Percentiles rank a stretch among this genome's conserved stretches.
phyloP scores from a whole-genome alignment of 2,329 filamentous ascomycete species.

The Colletotrichum viniferum region DNA sequence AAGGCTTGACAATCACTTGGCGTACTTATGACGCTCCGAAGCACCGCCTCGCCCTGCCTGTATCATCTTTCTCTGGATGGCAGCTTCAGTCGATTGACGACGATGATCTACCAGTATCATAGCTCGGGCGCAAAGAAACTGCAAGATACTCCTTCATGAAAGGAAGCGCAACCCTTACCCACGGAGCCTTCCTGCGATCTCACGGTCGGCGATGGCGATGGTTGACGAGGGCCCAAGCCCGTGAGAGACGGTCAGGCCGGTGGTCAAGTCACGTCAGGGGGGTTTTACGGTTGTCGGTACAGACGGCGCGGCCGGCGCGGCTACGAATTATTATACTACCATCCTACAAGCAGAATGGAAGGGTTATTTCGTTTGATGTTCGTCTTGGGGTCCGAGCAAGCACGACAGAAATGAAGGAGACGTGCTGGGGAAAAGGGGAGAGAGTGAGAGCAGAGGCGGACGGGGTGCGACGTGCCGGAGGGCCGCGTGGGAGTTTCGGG shows the following conservation, averaged over 20 bases:
- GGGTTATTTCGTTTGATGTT: neutral
- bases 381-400: neutral
- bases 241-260: neutral
- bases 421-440: too few species aligned
- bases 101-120: neutral
- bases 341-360: too few species aligned
- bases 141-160: too few species aligned
- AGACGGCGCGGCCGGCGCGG: neutral
- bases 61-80: neutral
- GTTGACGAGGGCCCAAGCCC: neutral
- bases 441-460: neutral
- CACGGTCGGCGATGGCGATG: neutral
- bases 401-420: neutral
- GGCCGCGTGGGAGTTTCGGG: neutral
- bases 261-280: neutral
- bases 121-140: neutral
- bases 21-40: neutral
- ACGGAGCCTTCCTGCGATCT: neutral
- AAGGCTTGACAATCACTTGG: neutral
- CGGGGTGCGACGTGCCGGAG: neutral
- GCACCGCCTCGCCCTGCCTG: neutral
- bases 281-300: neutral
- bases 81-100: neutral
- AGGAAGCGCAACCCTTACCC: neutral
- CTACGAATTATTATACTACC: neutral